A percentile compares a stretch with the other conserved stretches of the same genome.
These are phyloP conservation scores for Pilaira anomala DNA, from an alignment of 192 early-diverging fungal genomes.

Conservation along the genomic window DNA sequence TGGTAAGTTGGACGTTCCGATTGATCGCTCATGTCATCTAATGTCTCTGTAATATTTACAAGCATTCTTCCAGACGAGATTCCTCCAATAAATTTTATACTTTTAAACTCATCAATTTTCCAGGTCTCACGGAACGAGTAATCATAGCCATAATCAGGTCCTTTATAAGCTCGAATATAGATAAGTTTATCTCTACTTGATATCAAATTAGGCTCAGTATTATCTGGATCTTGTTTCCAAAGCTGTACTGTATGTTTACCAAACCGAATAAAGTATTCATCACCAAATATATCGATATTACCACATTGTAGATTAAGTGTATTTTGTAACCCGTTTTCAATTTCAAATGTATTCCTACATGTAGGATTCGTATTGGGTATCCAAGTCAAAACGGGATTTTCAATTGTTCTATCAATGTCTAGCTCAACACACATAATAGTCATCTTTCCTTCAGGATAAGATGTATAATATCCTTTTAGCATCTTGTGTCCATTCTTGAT, in stretches of 20 bases:
- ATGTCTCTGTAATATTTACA: background rate
- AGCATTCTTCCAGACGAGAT: background rate
- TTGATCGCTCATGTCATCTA: background rate
- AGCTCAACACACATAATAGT: background rate
- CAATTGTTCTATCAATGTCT: background rate
- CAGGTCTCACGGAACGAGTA: background rate
- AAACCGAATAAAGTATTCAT: background rate
- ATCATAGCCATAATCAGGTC: background rate
- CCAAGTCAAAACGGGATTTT: background rate
- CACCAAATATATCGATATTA: background rate
- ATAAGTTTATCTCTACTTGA: background rate
- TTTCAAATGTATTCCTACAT: background rate
- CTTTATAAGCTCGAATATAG: conserved; percentile 1
- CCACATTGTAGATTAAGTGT: background rate
- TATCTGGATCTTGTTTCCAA: background rate
- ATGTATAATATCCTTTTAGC: too few species aligned
- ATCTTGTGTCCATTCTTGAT: too few species aligned
- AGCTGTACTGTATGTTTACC: conserved; percentile 3
- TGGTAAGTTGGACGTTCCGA: background rate
- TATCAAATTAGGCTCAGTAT: too few species aligned
- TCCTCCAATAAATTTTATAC: background rate
- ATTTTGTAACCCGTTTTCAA: background rate
- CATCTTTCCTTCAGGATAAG: too few species aligned
- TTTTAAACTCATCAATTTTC: background rate
- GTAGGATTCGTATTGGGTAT: background rate